Evolutionary conservation across 805 yeast species (phyloP).

Genomic region (Barnettozyma salicaria): DNA sequence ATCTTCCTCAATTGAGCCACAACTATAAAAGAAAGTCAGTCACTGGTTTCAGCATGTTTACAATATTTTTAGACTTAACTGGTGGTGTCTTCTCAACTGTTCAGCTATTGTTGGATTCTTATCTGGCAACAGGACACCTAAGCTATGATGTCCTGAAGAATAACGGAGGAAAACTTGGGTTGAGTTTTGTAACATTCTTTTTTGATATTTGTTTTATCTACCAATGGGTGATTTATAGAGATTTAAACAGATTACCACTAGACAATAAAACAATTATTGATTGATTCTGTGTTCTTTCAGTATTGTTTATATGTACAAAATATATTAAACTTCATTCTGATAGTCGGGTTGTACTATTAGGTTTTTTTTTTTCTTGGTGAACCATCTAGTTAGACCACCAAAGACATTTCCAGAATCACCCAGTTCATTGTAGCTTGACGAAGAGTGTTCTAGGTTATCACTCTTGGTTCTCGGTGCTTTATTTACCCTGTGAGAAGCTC

Average conservation of each 20-base stretch:
- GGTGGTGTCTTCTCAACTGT: slow-evolving; percentile 29
- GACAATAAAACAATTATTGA: too few relatives aligned
- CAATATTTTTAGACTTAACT: slow-evolving; percentile 31
- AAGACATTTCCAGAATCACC: not conserved
- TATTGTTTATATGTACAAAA: too few relatives aligned
- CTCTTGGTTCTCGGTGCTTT: not conserved
- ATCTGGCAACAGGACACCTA: slow-evolving; percentile 23
- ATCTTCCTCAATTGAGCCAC: slow-evolving; percentile 79
- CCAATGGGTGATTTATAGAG: slow-evolving; percentile 29
- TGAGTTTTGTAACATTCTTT: slow-evolving; percentile 33
- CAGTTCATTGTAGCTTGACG: not conserved
- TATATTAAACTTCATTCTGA: not conserved
- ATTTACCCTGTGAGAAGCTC: not conserved
- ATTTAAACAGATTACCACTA: too few relatives aligned
- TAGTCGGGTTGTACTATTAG: slow-evolving; percentile 1
- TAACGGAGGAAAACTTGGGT: slow-evolving; percentile 36
- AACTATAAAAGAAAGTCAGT: slow-evolving; percentile 75
- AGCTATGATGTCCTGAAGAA: slow-evolving; percentile 23
- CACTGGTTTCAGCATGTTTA: slow-evolving; percentile 74
- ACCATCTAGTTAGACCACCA: slow-evolving; percentile 1
- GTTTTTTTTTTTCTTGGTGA: not conserved
- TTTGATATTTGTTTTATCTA: slow-evolving; percentile 34
- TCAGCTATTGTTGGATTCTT: slow-evolving; percentile 24
- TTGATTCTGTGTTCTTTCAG: too few relatives aligned
- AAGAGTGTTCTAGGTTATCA: not conserved